Base-by-base conservation (phyloP, 768 basidiomycete species). In the Suillus fuscotomentosus region DNA sequence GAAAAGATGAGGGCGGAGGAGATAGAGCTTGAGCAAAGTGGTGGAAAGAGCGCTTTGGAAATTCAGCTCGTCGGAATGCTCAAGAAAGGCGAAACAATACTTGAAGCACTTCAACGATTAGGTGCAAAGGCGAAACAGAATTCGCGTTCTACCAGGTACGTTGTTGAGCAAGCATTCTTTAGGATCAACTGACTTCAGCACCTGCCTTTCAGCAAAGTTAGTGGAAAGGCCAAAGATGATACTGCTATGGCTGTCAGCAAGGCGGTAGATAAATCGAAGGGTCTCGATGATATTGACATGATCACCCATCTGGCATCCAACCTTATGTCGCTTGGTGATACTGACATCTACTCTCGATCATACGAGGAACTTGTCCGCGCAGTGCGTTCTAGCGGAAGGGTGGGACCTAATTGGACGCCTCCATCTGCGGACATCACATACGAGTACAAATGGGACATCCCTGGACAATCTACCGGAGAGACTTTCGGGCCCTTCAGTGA, bases 241-340 rank as follows among this genome's bases (percentile, higher is more conserved):
- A 72, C 78, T 43, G 76, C 76, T 9, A 86, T 88, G 85, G 75
- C 75, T 36, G 78, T 84, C 63, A 88, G 88, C 75, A 84, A 83
- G 64, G 67, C 62, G 22, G 63, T 74, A 14, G 57, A 59, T 11
- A 59, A 42, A 59, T 54, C 72, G 6, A 76, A 75, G 47, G 68
- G 69, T 38, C 77, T 80, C 22, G 79, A 81, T 3, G 86, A 89
- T 60, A 92, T 97, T 73, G 91, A 94, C 71, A 75, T 81, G 22
- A 85, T 96, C 67, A 95, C 95, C 0, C 88, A 93, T 77, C 84
- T 94, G 60, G 92, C 94, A 7, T 95, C 92, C n/a, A 88, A 83
- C 43, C 84, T 96, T 67, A 90, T 97, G 88, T 88, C 90, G 0
- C 83, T 94, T 15, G 93, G 92, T 27, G 93, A 97, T 66, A 81